phyloP scores from a whole-genome alignment of 2,329 filamentous ascomycete species.

The Fusarium chuoi region DNA sequence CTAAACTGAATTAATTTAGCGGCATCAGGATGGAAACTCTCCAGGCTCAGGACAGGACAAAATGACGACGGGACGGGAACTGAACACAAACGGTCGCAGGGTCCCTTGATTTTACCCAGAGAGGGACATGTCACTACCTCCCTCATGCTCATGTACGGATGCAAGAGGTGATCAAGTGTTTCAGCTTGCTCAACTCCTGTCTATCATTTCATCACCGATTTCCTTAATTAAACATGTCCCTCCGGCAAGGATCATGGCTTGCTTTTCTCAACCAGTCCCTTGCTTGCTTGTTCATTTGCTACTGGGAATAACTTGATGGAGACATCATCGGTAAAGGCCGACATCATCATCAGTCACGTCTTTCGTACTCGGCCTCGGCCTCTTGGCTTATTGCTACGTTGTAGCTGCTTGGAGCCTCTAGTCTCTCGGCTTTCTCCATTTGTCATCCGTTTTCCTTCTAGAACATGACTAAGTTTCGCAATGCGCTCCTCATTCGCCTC shows the following conservation, averaged over 20 bases:
- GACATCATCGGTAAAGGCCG: conserved; percentile 14
- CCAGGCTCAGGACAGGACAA: neutral
- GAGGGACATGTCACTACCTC: neutral
- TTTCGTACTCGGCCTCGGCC: conserved; percentile 23
- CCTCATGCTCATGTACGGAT: neutral
- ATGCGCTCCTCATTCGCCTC: conserved; percentile 25
- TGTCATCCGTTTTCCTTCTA: conserved; percentile 39
- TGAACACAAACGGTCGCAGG: neutral
- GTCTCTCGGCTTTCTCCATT: conserved; percentile 12
- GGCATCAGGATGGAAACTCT: neutral
- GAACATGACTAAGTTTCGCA: conserved; percentile 31
- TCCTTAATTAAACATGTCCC: too few species aligned
- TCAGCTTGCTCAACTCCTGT: conserved; percentile 36
- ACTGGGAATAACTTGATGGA: neutral
- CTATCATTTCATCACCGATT: conserved; percentile 38
- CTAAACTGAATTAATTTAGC: conserved; percentile 4
- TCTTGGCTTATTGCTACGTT: neutral
- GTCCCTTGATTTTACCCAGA: conserved; percentile 15
- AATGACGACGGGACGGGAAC: conserved; percentile 2
- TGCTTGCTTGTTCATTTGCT: neutral
- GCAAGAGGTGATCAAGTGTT: conserved; percentile 33
- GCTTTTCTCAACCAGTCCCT: neutral
- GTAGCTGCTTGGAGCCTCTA: neutral
- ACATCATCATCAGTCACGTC: neutral
- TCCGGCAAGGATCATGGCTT: conserved; percentile 1